Evolutionary conservation across 2,329 filamentous ascomycete species (phyloP).

Genomic region (Ceratocystis albifundus): DNA sequence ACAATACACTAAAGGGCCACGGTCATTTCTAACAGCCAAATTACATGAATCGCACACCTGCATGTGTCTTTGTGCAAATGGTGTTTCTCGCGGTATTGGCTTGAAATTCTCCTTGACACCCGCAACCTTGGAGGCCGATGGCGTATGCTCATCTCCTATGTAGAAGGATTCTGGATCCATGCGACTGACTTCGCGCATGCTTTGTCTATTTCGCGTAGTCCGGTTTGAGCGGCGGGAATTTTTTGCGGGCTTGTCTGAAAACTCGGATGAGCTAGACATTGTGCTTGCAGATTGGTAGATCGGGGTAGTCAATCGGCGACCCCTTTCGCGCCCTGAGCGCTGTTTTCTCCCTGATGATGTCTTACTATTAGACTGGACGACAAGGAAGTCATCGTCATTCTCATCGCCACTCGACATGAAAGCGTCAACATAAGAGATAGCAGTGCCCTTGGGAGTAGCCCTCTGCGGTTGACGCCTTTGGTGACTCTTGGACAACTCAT

Average conservation of each 20-base stretch:
- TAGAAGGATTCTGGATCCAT: constrained; percentile 50
- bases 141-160: constrained; percentile 37
- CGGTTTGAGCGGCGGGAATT: constrained; percentile 40
- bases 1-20: constrained; percentile 68
- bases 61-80: constrained; percentile 59
- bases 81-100: constrained; percentile 38
- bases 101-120: constrained; percentile 66
- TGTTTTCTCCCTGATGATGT: background rate
- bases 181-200: constrained; percentile 42
- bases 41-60: constrained; percentile 61
- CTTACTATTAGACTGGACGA: constrained; percentile 33
- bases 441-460: constrained; percentile 5
- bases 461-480: background rate
- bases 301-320: background rate
- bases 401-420: constrained; percentile 27
- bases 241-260: constrained; percentile 40
- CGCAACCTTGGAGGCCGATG: constrained; percentile 41
- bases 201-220: constrained; percentile 29
- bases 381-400: constrained; percentile 30
- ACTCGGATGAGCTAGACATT: constrained; percentile 25
- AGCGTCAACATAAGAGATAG: constrained; percentile 6
- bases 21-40: constrained; percentile 41
- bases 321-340: background rate
- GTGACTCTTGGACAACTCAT: constrained; percentile 2
- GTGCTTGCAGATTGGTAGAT: constrained; percentile 22